Base-by-base conservation (phyloP, 2,329 filamentous ascomycete genomes). In the Rutstroemia sp. region DNA sequence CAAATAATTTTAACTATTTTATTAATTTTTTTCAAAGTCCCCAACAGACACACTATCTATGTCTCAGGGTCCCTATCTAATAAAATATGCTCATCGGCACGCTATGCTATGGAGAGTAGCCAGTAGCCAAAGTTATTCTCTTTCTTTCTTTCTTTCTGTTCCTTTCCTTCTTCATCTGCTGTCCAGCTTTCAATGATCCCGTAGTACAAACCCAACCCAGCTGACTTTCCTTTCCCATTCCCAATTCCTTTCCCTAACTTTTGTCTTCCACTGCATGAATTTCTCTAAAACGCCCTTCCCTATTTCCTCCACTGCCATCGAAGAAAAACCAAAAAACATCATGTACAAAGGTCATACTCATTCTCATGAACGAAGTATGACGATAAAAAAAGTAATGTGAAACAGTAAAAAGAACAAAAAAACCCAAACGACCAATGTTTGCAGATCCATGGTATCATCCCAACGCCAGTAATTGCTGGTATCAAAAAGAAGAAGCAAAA, bases 381-480 rank as follows among this genome's bases (percentile, higher is more conserved):
- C 21, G 46, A 41, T 51, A 39, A 21, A 46, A 55, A 27, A 39
- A 14, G 38, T 25, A 48, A 39, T 38, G 18, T 23, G 21, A 25
- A 41, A 41, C 18, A 58, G 34, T 23, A 52, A 49, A 57, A 39
- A 54, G 41, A 38, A 39, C 48, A 52, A 55, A 52, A 56, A 57
- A 59, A 58, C 62, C 34, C 10, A 50, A 48, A 18, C 9, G 10
- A 34, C 10, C 12, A 46, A 46, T 46, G 3, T 59, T 48, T 59
- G 57, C 58, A 63, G 60, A 57, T 58, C 63, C 63, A 59, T 67
- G 65, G 65, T 67, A 67, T 67, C 65, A 66, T 66, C 64, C 65
- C 53, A 63, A 63, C 63, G 59, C 63, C 64, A 41, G 16, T 52
- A 58, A 58, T 44, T 44, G 49, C 59, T 57, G 58, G 59, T 63